A percentile compares a stretch with the other conserved stretches of the same genome.
Conservation (phyloP, 2,329 filamentous ascomycete genomes). For the Falciphora oryzae region DNA sequence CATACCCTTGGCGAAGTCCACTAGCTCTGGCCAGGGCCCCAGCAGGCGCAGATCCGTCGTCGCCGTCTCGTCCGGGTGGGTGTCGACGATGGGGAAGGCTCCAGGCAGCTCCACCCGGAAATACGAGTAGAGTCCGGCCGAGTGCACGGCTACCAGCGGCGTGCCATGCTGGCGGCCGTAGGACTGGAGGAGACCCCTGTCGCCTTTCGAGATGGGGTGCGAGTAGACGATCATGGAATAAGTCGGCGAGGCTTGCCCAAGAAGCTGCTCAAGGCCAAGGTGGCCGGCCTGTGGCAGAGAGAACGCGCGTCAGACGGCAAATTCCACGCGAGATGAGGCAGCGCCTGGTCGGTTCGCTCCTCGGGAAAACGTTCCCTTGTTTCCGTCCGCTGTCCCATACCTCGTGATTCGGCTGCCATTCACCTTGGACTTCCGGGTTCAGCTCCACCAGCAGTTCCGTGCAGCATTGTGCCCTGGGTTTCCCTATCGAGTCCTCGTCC, state of each 20-base stretch:
- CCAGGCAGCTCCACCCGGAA: constrained; percentile 74
- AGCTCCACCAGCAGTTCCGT: constrained; percentile 75
- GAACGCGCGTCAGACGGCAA: too few relatives aligned
- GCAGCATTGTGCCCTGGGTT: constrained; percentile 71
- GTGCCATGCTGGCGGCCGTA: constrained; percentile 53
- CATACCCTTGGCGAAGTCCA: constrained; percentile 59
- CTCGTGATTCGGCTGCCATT: constrained; percentile 53
- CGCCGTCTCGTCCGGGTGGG: constrained; percentile 82
- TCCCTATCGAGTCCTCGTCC: constrained; percentile 70
- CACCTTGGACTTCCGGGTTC: constrained; percentile 84
- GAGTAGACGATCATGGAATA: constrained; percentile 54
- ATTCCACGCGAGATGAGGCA: too few relatives aligned
- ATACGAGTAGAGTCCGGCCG: constrained; percentile 85
- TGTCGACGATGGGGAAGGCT: constrained; percentile 91
- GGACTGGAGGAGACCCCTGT: constrained; percentile 38
- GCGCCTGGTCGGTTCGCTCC: too few relatives aligned
- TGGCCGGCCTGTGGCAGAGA: constrained; percentile 9
- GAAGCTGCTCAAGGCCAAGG: constrained; percentile 23
- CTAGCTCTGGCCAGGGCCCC: constrained; percentile 78
- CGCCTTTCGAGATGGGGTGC: constrained; percentile 39
- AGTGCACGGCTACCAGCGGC: constrained; percentile 78
- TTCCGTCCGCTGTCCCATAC: constrained; percentile 24
- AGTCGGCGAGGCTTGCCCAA: constrained; percentile 29
- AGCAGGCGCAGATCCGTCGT: constrained; percentile 81
- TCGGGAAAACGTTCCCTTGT: neutral